Evolutionary conservation across 768 basidiomycete genomes (phyloP).

Genomic region (Brasilioporus rufonigricans): DNA sequence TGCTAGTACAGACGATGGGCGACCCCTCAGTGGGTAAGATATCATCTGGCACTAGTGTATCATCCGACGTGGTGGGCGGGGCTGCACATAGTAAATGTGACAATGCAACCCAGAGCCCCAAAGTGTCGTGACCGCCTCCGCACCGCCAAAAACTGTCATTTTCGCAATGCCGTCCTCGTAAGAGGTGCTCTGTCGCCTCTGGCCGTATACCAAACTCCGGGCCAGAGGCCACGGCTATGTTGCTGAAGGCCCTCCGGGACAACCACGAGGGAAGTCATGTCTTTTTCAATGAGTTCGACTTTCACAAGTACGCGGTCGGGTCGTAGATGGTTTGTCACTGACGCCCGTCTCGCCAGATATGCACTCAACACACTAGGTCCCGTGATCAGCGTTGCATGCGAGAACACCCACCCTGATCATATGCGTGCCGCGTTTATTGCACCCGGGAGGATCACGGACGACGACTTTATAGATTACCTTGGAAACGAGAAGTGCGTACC

Average conservation of each 20-base stretch:
- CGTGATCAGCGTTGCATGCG: slow-evolving; percentile 42
- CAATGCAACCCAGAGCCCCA: background rate
- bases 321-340: background rate
- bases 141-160: slow-evolving; percentile 23
- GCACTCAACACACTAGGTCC: slow-evolving; percentile 51
- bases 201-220: slow-evolving; percentile 35
- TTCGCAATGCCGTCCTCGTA: slow-evolving; percentile 20
- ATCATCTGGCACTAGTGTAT: background rate
- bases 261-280: slow-evolving; percentile 53
- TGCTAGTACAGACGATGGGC: no score
- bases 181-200: slow-evolving; percentile 35
- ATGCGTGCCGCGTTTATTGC: slow-evolving; percentile 34
- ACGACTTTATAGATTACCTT: slow-evolving; percentile 24
- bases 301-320: slow-evolving; percentile 29
- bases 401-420: slow-evolving; percentile 38
- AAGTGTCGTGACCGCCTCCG: slow-evolving; percentile 23
- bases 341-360: slow-evolving; percentile 49
- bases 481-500: slow-evolving; percentile 31
- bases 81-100: no score
- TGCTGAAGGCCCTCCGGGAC: slow-evolving; percentile 44
- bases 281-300: slow-evolving; percentile 46
- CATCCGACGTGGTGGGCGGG: background rate
- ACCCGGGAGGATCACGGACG: slow-evolving; percentile 25
- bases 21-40: no score
- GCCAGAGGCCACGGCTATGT: slow-evolving; percentile 37